Evolutionary conservation across 495 filamentous ascomycete genomes (phyloP), one percentile per base, ranked within the genome.

Genomic region (Recurvomyces mirabilis): DNA sequence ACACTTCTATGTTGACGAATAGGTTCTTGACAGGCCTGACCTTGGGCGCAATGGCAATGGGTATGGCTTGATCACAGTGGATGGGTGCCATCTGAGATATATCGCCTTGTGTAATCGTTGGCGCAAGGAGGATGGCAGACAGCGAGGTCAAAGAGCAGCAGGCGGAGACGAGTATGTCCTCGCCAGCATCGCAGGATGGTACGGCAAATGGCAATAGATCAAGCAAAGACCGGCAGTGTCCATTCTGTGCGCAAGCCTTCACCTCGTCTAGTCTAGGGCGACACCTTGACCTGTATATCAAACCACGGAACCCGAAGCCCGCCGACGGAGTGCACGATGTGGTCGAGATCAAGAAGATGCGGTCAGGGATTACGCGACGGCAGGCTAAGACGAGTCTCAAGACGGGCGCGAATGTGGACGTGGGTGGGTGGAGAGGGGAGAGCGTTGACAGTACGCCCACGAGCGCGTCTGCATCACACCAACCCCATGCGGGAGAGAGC

Each of bases 221-320:
- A 33, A 12, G 55, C 43, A 94, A 94, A 62, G 86, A 94, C 67
- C 81, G 77, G 51, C 74, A 68, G 55, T 94, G 87, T 60, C 83
- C 81, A 15, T 94, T 82, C 67, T 94, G 87, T 63, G 63, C 75
- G 30, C 83, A 89, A 59, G 62, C 77, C 2, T 94, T 93, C 53
- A 94, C 87, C 2, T 93, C 87, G 6, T 93, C 87, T 5, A 91
- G 85, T 3, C 71, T 94, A n/a, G 87, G 87, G 19, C 81, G 87
- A 28, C 87, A 94, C 65, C 74, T 94, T 20, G 87, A 94, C 58
- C 72, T 91, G 25, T 94, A 87, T 59, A 81, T 94, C 49, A 84
- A 83, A 58, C 78, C 81, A 52, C 88, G 84, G 64, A 93, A 94
- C 57, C 78, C 81, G 4, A 86, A 84, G 55, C 67, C 78, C 1